phyloP scores from a whole-genome alignment of 495 filamentous ascomycete genomes.

The Xylaria palmicola region DNA sequence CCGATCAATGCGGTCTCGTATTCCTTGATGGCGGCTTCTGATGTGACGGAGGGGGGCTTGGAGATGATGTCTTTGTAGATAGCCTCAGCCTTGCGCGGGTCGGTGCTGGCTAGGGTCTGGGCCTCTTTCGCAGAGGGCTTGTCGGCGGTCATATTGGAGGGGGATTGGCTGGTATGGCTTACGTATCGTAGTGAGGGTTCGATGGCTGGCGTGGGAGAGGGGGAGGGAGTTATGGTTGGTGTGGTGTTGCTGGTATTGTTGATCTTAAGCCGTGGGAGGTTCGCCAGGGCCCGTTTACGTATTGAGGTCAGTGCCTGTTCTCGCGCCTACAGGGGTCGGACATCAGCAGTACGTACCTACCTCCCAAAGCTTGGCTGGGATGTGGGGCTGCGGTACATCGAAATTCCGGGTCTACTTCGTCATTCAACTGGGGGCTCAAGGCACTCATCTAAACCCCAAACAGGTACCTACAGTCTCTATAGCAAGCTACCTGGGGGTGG shows the following conservation, averaged over 20 bases:
- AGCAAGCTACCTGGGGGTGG: too few species aligned
- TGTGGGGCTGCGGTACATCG: slow-evolving; percentile 2
- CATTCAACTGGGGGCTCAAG: background rate
- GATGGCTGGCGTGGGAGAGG: background rate
- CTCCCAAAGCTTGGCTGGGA: background rate
- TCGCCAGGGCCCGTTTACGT: slow-evolving; percentile 13
- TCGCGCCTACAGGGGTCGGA: slow-evolving; percentile 9
- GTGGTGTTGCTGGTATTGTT: background rate
- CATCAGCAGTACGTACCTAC: background rate
- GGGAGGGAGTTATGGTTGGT: background rate
- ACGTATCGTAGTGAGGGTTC: background rate
- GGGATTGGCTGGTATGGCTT: background rate
- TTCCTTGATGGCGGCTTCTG: slow-evolving; percentile 78
- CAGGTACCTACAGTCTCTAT: background rate
- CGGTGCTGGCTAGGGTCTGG: slow-evolving; percentile 73
- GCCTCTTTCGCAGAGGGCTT: slow-evolving; percentile 61
- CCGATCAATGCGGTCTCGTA: slow-evolving; percentile 83
- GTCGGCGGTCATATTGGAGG: slow-evolving; percentile 27
- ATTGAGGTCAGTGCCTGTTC: slow-evolving; percentile 15
- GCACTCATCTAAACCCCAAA: background rate
- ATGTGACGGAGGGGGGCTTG: slow-evolving; percentile 73
- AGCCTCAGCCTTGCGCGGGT: slow-evolving; percentile 75
- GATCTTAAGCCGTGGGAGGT: background rate
- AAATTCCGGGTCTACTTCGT: background rate
- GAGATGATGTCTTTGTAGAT: slow-evolving; percentile 88